These are phyloP conservation scores for Digitaria exilis DNA, from an alignment of 202 grass and related monocot species.

Conservation along the genomic window DNA sequence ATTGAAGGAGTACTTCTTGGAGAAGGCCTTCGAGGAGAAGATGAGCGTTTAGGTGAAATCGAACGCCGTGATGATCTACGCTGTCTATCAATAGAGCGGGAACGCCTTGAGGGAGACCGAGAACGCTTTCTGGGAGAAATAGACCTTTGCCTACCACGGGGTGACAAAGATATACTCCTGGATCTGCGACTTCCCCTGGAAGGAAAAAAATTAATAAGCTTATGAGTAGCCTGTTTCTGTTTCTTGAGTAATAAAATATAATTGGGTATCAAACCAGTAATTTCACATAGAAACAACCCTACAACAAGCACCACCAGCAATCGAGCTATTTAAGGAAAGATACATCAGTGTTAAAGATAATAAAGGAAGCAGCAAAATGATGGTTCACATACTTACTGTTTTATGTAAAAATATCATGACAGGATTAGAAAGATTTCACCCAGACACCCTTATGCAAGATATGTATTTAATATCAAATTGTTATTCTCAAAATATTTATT, in stretches of 20 bases:
- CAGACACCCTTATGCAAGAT: background rate
- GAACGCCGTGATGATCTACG: conserved; percentile 49
- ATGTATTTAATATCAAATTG: background rate
- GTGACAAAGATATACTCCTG: conserved; percentile 67
- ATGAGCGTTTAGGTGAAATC: conserved; percentile 54
- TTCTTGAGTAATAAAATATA: background rate
- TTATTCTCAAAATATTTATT: background rate
- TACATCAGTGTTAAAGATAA: background rate
- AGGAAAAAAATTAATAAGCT: background rate
- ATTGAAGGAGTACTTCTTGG: conserved; percentile 44
- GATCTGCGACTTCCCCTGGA: conserved; percentile 57
- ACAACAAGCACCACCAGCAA: background rate
- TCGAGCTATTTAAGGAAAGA: conserved; percentile 10
- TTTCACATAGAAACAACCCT: background rate
- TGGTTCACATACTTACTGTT: background rate
- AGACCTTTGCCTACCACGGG: conserved; percentile 45
- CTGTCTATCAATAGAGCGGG: conserved; percentile 50
- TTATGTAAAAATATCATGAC: background rate
- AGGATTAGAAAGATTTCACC: conserved; percentile 1
- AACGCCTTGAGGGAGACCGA: conserved; percentile 51
- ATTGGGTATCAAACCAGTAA: background rate
- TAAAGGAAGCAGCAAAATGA: background rate
- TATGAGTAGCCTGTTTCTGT: conserved; percentile 17
- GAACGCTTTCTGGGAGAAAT: conserved; percentile 66
- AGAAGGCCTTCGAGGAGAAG: conserved; percentile 64